phyloP scores from a whole-genome alignment of 352 stramenopile species.

The Pythium monospermum region DNA sequence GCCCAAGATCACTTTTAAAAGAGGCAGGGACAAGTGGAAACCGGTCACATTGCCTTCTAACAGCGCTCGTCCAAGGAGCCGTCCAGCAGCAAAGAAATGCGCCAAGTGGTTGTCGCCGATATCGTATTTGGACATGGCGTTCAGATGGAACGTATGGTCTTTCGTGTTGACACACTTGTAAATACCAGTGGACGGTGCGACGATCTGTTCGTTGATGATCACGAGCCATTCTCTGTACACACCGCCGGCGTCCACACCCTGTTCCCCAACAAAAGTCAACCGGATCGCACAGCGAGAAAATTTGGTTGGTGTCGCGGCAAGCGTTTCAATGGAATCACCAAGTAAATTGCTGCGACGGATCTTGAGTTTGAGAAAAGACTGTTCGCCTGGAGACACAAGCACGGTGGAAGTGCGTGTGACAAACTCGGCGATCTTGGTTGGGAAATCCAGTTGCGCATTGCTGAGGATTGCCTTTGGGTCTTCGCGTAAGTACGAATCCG shows the following conservation, averaged over 20 bases:
- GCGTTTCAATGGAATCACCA: conserved; percentile 58
- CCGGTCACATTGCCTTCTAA: conserved; percentile 92
- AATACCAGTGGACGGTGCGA: conserved; percentile 35
- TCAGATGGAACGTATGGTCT: conserved; percentile 51
- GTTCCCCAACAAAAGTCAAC: conserved; percentile 81
- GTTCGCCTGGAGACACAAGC: not conserved
- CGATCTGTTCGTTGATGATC: conserved; percentile 57
- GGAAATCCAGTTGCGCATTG: conserved; percentile 11
- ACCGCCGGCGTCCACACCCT: conserved; percentile 71
- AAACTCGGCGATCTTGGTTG: conserved; percentile 14
- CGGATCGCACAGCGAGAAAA: conserved; percentile 49
- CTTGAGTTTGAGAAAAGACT: not conserved
- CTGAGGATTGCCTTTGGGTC: conserved; percentile 2
- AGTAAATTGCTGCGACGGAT: conserved; percentile 31
- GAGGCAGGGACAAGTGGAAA: conserved; percentile 91
- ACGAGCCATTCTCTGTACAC: conserved; percentile 86
- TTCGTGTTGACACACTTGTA: conserved; percentile 51
- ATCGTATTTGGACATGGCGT: conserved; percentile 48
- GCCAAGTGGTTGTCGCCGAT: conserved; percentile 63
- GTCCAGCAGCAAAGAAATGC: conserved; percentile 51
- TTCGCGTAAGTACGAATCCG: not conserved
- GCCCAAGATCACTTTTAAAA: conserved; percentile 97
- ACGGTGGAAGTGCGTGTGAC: conserved; percentile 2
- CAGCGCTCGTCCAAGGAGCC: conserved; percentile 53
- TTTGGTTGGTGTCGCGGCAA: conserved; percentile 36